Conservation (phyloP, 768 basidiomycete species). For the Cystofilobasidium bisporidii region DNA sequence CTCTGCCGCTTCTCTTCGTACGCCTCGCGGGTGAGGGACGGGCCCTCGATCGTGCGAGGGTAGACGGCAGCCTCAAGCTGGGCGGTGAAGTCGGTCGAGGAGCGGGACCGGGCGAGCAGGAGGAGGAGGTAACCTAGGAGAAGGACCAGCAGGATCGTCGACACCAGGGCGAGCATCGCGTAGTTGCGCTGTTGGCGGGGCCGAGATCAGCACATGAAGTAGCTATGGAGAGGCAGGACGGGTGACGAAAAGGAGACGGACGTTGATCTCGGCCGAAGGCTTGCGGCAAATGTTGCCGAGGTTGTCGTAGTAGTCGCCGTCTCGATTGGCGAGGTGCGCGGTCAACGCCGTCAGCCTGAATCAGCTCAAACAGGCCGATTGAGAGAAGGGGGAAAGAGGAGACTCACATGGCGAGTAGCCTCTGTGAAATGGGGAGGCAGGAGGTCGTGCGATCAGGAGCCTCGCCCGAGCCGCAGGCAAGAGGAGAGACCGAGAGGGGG, state of each 20-base stretch:
- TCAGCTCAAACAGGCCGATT: not conserved
- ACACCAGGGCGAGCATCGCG: not conserved
- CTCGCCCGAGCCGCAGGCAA: no score
- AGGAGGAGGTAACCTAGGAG: not conserved
- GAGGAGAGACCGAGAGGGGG: no score
- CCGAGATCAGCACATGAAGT: not conserved
- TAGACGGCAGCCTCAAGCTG: not conserved
- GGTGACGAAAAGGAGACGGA: not conserved
- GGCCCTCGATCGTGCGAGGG: no score
- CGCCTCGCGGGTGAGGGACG: not conserved
- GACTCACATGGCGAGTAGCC: not conserved
- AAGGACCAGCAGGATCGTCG: not conserved
- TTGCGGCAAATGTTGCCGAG: not conserved
- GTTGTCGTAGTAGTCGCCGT: slow-evolving; percentile 2
- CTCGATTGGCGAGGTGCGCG: not conserved
- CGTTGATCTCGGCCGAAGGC: not conserved
- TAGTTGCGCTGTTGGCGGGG: not conserved
- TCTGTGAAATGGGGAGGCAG: not conserved
- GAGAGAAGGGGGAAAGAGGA: not conserved
- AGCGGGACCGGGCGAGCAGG: not conserved
- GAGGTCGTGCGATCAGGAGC: no score
- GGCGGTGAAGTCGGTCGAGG: not conserved
- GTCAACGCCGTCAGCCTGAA: no score
- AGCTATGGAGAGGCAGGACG: not conserved
- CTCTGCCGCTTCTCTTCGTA: not conserved